Conservation (phyloP, 23 red algal genomes). For the Pyropia haitanensis region DNA sequence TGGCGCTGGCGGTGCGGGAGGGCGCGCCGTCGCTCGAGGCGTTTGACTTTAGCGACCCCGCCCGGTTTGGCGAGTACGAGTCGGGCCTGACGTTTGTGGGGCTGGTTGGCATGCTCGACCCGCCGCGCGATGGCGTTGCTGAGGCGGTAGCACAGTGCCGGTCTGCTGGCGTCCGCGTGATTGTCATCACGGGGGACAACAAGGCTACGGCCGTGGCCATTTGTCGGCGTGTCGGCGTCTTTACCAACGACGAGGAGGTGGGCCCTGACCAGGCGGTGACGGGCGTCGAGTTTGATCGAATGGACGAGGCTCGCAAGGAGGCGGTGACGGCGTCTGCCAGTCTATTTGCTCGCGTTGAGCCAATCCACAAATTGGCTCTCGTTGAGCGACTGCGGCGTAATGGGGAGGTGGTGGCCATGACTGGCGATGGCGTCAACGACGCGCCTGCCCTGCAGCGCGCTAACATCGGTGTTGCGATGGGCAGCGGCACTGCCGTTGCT, state of each 20-base stretch:
- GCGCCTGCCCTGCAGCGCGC: slow-evolving; percentile 92
- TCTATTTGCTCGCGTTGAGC: slow-evolving; percentile 93
- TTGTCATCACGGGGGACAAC: slow-evolving; percentile 99
- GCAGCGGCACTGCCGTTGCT: slow-evolving; percentile 89
- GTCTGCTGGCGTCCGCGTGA: slow-evolving; percentile 86
- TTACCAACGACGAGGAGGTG: slow-evolving; percentile 65
- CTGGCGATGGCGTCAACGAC: slow-evolving; percentile 98
- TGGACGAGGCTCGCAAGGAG: slow-evolving; percentile 27
- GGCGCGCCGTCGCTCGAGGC: slow-evolving; percentile 39
- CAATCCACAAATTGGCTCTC: slow-evolving; percentile 68
- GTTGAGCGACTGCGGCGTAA: slow-evolving; percentile 71
- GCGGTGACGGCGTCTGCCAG: slow-evolving; percentile 39
- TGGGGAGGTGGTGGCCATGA: slow-evolving; percentile 88
- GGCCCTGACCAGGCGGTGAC: slow-evolving; percentile 54
- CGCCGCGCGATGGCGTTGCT: slow-evolving; percentile 79
- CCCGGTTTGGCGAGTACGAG: slow-evolving; percentile 52
- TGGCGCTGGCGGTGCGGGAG: slow-evolving; percentile 78
- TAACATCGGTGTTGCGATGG: slow-evolving; percentile 97
- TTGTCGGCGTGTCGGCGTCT: slow-evolving; percentile 76
- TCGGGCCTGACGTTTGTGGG: slow-evolving; percentile 83
- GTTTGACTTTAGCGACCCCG: slow-evolving; percentile 77
- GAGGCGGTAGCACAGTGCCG: slow-evolving; percentile 60
- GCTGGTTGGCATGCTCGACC: slow-evolving; percentile 92
- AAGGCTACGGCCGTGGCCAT: slow-evolving; percentile 78
- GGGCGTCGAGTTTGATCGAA: slow-evolving; percentile 74